Conservation (phyloP, 345 rosid genomes). For the Aurinia saxatilis region DNA sequence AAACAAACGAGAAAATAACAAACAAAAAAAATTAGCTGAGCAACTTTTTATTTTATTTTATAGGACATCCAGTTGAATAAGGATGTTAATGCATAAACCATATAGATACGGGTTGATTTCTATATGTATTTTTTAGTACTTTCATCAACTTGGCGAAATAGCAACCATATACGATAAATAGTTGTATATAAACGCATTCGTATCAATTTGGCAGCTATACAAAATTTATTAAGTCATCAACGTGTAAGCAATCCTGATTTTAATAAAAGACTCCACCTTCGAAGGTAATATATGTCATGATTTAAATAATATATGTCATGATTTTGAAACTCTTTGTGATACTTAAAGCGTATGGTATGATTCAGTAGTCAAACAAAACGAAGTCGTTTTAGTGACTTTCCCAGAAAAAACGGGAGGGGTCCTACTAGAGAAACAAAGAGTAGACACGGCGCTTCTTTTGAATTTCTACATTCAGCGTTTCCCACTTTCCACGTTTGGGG, state of each 20-base stretch:
- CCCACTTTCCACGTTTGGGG: conserved; percentile 4
- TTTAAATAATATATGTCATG: too few species aligned
- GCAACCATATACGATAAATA: neutral
- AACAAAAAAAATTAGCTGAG: neutral
- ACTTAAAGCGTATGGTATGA: conserved; percentile 9
- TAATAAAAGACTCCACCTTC: conserved; percentile 4
- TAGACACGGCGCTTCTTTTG: conserved; percentile 28
- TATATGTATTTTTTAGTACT: too few species aligned
- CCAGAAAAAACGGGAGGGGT: conserved; percentile 23
- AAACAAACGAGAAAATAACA: neutral
- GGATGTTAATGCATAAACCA: neutral
- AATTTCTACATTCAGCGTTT: conserved; percentile 19
- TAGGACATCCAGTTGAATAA: neutral
- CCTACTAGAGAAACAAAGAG: conserved; percentile 18
- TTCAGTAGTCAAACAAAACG: conserved; percentile 4
- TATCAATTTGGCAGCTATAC: neutral
- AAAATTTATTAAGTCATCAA: neutral
- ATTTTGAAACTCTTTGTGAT: neutral
- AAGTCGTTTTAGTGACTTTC: conserved; percentile 1
- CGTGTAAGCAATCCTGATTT: neutral
- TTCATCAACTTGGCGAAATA: neutral
- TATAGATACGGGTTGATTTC: too few species aligned
- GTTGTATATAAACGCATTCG: neutral
- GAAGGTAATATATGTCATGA: too few species aligned
- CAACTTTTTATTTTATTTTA: neutral